A percentile compares a stretch with the other conserved stretches of the same genome.
Evolutionary conservation across 225 moss, liverwort and hornwort species (phyloP).

Genomic region (Marchantia paleacea): DNA sequence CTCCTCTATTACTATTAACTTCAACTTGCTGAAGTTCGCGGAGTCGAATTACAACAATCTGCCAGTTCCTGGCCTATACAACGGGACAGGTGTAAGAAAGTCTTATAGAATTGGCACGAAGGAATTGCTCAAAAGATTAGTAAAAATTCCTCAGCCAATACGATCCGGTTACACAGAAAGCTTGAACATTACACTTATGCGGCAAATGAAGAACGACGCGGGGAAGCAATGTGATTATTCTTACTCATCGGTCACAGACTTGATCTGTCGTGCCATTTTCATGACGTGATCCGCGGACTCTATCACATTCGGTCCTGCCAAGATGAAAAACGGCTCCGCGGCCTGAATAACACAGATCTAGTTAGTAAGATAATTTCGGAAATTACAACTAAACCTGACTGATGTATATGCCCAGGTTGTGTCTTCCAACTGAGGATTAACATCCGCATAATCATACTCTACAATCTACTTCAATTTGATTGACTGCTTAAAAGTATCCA

Average conservation of each 20-base stretch:
- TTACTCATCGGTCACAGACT: conserved; percentile 75
- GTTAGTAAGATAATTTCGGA: neutral
- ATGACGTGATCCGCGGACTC: conserved; percentile 74
- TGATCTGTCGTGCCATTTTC: conserved; percentile 97
- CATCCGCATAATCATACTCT: neutral
- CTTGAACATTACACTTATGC: neutral
- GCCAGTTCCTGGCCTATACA: neutral
- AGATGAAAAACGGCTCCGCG: conserved; percentile 78
- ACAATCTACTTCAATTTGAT: too few species aligned
- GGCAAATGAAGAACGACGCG: neutral
- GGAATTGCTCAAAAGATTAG: neutral
- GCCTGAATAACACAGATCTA: conserved; percentile 21
- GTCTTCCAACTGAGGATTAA: neutral
- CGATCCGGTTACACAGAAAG: neutral
- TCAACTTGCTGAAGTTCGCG: neutral
- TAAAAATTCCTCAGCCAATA: neutral
- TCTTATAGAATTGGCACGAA: neutral
- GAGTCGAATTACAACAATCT: neutral
- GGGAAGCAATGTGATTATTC: neutral
- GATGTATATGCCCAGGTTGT: neutral
- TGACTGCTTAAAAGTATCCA: too few species aligned
- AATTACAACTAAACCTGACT: neutral
- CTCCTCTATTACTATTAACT: neutral
- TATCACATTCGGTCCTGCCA: conserved; percentile 97
- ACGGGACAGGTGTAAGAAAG: neutral